Base-by-base conservation (phyloP, 495 filamentous ascomycete species). In the Penicillium paradoxum region DNA sequence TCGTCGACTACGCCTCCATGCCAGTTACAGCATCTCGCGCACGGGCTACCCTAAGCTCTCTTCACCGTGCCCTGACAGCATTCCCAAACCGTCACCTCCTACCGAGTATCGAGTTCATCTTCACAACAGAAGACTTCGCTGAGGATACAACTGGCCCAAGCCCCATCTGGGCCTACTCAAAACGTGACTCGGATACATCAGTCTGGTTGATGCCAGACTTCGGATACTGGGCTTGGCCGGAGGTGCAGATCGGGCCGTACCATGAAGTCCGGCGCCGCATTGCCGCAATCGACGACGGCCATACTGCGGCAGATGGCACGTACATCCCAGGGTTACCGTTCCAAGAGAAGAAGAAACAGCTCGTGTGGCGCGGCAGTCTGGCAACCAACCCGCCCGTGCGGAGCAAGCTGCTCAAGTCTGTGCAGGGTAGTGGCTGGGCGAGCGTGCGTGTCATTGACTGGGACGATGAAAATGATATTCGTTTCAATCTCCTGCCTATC, bases 181-280 rank as follows among this genome's bases (percentile, higher is more conserved):
- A 81, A 29, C 64, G 63, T 2, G 63, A 64, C 17, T 54, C 55
- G 6, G 74, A 84, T 34, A 58, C 68, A 0, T 65, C 73, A 11
- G 67, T 75, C 45, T 91, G 88, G 82, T 60, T 88, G 3, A 87
- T 91, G 71, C 88, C 89, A 0, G 87, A 91, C 70, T 91, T 91
- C 64, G 79, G 82, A 54, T 88, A 85, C 73, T 91, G 85, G 84
- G 73, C 82, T 1, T 90, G 85, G 84, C 76, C 83, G 0, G 76
- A 85, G 38, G 73, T 80, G 27, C 73, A 79, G 50, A 74, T 88
- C 37, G 79, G 80, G 4, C 78, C 81, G 7, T 80, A 85, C 47
- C 58, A 72, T 13, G 79, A 80, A 53, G 79, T 83, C 14, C 63
- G 70, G 1, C 63, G 60, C 0, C 70, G 68, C 19, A 73, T 76